Evolutionary conservation across 1,284 basidiomycete species (phyloP).

Genomic region (Puccinia hordei): DNA sequence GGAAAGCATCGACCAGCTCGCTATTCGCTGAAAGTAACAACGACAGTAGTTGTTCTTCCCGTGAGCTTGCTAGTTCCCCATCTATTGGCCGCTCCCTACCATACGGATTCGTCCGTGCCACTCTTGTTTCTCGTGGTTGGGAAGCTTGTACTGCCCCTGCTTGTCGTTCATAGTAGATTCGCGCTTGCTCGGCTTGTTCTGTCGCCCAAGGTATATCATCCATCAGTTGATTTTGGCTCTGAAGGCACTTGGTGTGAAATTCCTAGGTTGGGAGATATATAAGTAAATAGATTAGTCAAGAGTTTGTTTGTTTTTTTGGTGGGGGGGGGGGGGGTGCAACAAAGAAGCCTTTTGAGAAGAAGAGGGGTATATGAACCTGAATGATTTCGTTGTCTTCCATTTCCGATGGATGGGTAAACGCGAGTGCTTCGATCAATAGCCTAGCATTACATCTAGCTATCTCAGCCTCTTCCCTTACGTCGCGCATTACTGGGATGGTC

Average conservation of each 20-base stretch:
- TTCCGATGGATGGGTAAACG: slow-evolving; percentile 69
- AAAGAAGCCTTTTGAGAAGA: slow-evolving; percentile 26
- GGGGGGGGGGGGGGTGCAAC: background rate
- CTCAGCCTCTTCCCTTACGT: slow-evolving; percentile 75
- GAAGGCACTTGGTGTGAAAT: slow-evolving; percentile 70
- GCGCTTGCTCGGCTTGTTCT: slow-evolving; percentile 70
- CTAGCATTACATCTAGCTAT: slow-evolving; percentile 72
- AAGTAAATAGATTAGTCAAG: slow-evolving; percentile 6
- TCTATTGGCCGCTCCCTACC: background rate
- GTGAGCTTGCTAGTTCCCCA: slow-evolving; percentile 57
- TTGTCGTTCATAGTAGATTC: slow-evolving; percentile 55
- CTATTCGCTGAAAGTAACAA: slow-evolving; percentile 70
- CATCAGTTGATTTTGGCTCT: slow-evolving; percentile 72
- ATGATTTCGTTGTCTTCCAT: slow-evolving; percentile 67
- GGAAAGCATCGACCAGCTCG: slow-evolving; percentile 64
- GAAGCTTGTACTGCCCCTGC: background rate
- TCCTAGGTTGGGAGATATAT: slow-evolving; percentile 63
- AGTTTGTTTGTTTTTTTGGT: background rate
- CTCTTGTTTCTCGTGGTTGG: background rate
- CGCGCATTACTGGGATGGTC: slow-evolving; percentile 71
- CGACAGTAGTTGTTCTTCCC: slow-evolving; percentile 62
- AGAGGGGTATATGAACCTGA: slow-evolving; percentile 62
- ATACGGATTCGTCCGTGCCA: background rate
- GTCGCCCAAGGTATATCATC: slow-evolving; percentile 78
- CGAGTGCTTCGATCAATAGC: slow-evolving; percentile 69